These are phyloP conservation scores for Paramecium octaurelia DNA, from an alignment of 73 alveolate genomes.

Conservation along the genomic window DNA sequence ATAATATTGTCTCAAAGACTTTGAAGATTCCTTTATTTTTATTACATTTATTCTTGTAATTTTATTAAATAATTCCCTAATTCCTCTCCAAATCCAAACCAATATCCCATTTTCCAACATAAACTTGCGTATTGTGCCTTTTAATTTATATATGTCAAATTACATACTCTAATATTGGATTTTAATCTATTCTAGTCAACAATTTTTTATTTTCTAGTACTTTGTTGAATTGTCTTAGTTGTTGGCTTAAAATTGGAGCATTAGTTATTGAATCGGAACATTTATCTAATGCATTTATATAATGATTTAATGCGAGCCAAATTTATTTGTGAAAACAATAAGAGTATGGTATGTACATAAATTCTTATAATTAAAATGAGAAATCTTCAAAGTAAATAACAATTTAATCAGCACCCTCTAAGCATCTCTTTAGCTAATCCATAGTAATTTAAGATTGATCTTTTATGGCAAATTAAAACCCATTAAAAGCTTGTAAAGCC, in stretches of 20 bases:
- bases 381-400: background rate
- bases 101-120: background rate
- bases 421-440: background rate
- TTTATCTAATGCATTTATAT: background rate
- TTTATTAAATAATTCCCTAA: background rate
- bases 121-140: background rate
- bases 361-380: background rate
- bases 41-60: background rate
- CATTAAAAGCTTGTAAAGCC: background rate
- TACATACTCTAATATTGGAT: background rate
- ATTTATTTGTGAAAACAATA: background rate
- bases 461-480: background rate
- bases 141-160: background rate
- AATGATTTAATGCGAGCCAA: background rate
- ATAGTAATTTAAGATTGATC: background rate
- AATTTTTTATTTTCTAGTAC: background rate
- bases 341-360: background rate
- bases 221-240: background rate
- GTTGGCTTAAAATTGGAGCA: background rate
- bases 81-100: background rate
- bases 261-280: background rate
- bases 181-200: background rate
- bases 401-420: background rate
- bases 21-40: background rate
- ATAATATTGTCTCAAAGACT: background rate